Conservation (phyloP, 768 basidiomycete species). For the Tulasnella sp. region DNA sequence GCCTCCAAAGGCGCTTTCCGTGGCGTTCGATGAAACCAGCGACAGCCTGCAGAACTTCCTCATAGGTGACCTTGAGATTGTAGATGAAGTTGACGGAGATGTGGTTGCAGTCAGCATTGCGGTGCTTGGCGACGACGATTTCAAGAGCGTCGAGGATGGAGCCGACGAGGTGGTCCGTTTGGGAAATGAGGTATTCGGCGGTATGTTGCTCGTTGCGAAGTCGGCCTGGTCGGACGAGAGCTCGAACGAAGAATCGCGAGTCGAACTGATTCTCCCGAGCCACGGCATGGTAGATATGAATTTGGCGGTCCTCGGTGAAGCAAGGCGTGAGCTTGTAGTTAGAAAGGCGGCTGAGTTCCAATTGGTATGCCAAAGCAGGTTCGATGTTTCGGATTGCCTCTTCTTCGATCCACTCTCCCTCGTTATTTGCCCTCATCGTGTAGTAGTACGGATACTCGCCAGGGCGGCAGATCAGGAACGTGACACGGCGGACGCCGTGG, state of each 20-base stretch:
- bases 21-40: constrained; percentile 99
- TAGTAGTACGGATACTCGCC: constrained; percentile 93
- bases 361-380: constrained; percentile 95
- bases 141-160: constrained; percentile 92
- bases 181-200: constrained; percentile 97
- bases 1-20: constrained; percentile 95
- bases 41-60: constrained; percentile 93
- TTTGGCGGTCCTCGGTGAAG: constrained; percentile 95
- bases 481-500: constrained; percentile 87
- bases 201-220: constrained; percentile 88
- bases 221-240: constrained; percentile 91
- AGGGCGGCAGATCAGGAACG: constrained; percentile 85
- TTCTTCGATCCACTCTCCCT: constrained; percentile 83
- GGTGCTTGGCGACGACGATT: constrained; percentile 82
- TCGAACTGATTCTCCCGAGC: constrained; percentile 97
- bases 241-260: constrained; percentile 96
- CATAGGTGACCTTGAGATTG: constrained; percentile 90
- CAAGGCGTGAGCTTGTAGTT: constrained; percentile 96
- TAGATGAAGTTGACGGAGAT: constrained; percentile 99
- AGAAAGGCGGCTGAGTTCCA: constrained; percentile 92
- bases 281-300: constrained; percentile 95
- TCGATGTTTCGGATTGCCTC: constrained; percentile 97
- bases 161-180: constrained; percentile 94
- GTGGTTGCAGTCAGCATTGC: constrained; percentile 95
- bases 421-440: constrained; percentile 68